Conservation (phyloP, 129 eudicot species). For the Artemisia annua region DNA sequence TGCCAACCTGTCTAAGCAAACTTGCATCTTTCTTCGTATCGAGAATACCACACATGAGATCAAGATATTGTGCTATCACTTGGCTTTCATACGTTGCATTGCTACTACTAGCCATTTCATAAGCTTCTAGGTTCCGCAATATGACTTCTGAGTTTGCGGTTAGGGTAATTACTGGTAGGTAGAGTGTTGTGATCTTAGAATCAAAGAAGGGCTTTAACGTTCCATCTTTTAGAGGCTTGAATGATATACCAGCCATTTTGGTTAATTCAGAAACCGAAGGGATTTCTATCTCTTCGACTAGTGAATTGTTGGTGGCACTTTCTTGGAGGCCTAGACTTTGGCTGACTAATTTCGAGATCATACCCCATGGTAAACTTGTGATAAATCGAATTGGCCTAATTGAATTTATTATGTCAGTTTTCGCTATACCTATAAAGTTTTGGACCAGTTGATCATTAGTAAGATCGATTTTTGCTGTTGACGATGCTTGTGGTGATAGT, state of each 20-base stretch:
- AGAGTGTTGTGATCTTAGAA: not conserved
- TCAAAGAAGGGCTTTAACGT: constrained; percentile 7
- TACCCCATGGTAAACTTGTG: constrained; percentile 22
- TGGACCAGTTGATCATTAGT: constrained; percentile 6
- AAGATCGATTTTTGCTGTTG: not conserved
- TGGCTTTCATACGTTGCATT: no score
- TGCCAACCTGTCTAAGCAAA: constrained; percentile 19
- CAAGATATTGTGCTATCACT: no score
- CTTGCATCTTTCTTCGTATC: constrained; percentile 25
- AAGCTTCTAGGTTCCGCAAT: constrained; percentile 13
- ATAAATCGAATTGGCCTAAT: constrained; percentile 11
- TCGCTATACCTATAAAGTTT: not conserved
- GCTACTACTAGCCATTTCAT: no score
- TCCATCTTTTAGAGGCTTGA: not conserved
- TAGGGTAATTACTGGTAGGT: constrained; percentile 20
- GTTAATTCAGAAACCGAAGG: constrained; percentile 2
- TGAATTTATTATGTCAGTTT: constrained; percentile 1
- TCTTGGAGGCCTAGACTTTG: constrained; percentile 10
- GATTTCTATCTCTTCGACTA: constrained; percentile 13
- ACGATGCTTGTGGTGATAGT: constrained; percentile 4
- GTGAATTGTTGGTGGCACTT: constrained; percentile 5
- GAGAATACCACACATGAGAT: constrained; percentile 21
- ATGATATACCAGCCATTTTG: constrained; percentile 19
- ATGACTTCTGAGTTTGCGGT: constrained; percentile 25
- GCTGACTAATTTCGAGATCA: constrained; percentile 12